Evolutionary conservation across 768 basidiomycete genomes (phyloP).

Genomic region (Imleria badia): DNA sequence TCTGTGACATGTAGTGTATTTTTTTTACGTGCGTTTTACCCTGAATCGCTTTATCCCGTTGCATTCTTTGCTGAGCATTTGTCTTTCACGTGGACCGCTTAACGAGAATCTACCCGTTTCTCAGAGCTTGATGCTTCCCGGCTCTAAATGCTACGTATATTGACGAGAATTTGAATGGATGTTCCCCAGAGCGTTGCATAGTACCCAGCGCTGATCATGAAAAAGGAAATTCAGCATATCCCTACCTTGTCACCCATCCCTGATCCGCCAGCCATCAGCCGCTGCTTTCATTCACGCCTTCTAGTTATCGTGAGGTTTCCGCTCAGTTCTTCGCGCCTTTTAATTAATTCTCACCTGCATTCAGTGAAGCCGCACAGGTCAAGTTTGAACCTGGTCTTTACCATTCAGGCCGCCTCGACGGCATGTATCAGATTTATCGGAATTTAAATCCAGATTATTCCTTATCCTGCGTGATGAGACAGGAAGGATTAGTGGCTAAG

Average conservation of each 20-base stretch:
- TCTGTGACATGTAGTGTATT: constrained; percentile 49
- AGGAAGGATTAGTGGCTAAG: constrained; percentile 1
- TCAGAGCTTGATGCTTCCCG: constrained; percentile 1
- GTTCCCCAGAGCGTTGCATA: constrained; percentile 6
- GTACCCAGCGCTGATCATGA: constrained; percentile 28
- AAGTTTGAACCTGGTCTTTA: constrained; percentile 6
- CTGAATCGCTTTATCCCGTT: constrained; percentile 11
- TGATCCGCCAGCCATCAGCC: constrained; percentile 28
- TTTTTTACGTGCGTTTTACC: constrained; percentile 33
- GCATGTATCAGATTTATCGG: constrained; percentile 17
- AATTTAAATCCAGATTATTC: constrained; percentile 5
- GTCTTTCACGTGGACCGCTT: constrained; percentile 10
- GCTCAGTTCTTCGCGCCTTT: constrained; percentile 20
- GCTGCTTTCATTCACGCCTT: constrained; percentile 29
- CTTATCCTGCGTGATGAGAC: constrained; percentile 9
- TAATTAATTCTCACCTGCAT: constrained; percentile 28
- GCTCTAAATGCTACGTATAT: constrained; percentile 2
- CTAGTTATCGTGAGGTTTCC: constrained; percentile 33
- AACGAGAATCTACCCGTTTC: constrained; percentile 3
- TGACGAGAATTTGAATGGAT: constrained; percentile 9
- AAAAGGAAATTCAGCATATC: constrained; percentile 22
- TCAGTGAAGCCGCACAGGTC: constrained; percentile 13
- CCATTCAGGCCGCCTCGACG: constrained; percentile 11
- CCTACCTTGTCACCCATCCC: constrained; percentile 23
- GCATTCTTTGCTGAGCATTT: constrained; percentile 16